A percentile compares a stretch with the other conserved stretches of the same genome.
phyloP scores from a whole-genome alignment of 2,329 filamentous ascomycete species.

The Biscogniauxia mediterranea region DNA sequence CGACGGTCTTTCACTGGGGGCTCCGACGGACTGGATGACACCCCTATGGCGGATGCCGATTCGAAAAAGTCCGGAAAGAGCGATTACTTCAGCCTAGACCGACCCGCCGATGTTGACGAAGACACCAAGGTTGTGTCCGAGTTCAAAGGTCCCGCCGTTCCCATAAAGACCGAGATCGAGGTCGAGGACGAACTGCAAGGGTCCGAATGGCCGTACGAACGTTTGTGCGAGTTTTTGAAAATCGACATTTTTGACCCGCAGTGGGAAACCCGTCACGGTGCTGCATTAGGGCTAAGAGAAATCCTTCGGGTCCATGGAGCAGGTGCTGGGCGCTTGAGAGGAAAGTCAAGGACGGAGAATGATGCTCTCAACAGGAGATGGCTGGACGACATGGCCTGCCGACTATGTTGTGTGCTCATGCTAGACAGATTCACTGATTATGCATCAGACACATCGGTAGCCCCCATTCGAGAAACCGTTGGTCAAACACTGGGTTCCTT shows the following conservation, averaged over 20 bases:
- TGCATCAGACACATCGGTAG: conserved; percentile 94
- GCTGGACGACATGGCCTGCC: conserved; percentile 93
- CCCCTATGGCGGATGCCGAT: conserved; percentile 51
- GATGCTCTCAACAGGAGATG: conserved; percentile 76
- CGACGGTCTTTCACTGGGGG: conserved; percentile 60
- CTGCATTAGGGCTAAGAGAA: conserved; percentile 91
- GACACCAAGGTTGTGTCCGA: conserved; percentile 91
- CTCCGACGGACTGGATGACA: conserved; percentile 63
- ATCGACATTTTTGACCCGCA: conserved; percentile 89
- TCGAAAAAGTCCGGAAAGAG: conserved; percentile 61
- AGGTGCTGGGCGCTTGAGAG: conserved; percentile 76
- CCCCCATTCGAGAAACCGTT: conserved; percentile 91
- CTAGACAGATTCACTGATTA: conserved; percentile 97
- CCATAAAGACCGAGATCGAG: conserved; percentile 84
- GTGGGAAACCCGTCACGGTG: conserved; percentile 96
- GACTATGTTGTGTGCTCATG: conserved; percentile 93
- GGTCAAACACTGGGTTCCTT: conserved; percentile 91
- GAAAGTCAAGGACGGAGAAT: conserved; percentile 72
- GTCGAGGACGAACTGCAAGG: conserved; percentile 74
- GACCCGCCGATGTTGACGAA: conserved; percentile 75
- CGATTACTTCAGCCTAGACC: conserved; percentile 91
- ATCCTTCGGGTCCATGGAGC: conserved; percentile 87
- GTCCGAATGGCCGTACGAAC: conserved; percentile 89
- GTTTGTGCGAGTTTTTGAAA: conserved; percentile 89
- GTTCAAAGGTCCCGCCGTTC: conserved; percentile 80